Percentiles rank a stretch among this genome's conserved stretches.
These are phyloP conservation scores for Guyanaporus albipodus DNA, from an alignment of 768 basidiomycete genomes.

Conservation along the genomic window DNA sequence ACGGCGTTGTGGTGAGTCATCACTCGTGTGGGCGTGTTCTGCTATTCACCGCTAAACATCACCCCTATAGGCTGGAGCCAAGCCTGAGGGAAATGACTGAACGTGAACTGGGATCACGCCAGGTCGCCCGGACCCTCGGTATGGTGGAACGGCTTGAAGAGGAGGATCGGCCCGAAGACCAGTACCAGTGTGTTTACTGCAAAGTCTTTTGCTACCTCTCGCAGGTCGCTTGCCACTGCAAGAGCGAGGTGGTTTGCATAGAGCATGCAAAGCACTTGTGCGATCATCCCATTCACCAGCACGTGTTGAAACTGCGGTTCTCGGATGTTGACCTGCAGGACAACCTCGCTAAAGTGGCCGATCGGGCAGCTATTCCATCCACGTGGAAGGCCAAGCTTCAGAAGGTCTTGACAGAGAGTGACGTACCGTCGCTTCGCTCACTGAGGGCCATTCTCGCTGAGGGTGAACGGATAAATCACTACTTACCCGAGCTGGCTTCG, in stretches of 20 bases:
- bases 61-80: constrained; percentile 65
- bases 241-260: constrained; percentile 74
- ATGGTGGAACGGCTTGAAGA: constrained; percentile 69
- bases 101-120: constrained; percentile 71
- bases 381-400: constrained; percentile 73
- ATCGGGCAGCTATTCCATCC: constrained; percentile 69
- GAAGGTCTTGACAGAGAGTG: constrained; percentile 61
- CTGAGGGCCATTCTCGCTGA: constrained; percentile 82
- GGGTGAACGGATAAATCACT: constrained; percentile 80
- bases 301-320: constrained; percentile 73
- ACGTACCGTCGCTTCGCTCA: constrained; percentile 68
- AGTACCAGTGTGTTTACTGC: constrained; percentile 93
- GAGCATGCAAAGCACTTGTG: constrained; percentile 82
- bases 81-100: constrained; percentile 86
- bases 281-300: constrained; percentile 51
- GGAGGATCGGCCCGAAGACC: constrained; percentile 84
- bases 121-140: constrained; percentile 53
- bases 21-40: constrained; percentile 9
- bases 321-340: constrained; percentile 74
- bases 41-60: constrained; percentile 19
- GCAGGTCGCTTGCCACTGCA: constrained; percentile 81
- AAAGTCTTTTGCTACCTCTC: constrained; percentile 95
- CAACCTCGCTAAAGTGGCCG: constrained; percentile 58
- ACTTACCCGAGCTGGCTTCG: constrained; percentile 63
- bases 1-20: constrained; percentile 83